phyloP scores from a whole-genome alignment of 2,329 filamentous ascomycete species.

The Fusarium sp. region DNA sequence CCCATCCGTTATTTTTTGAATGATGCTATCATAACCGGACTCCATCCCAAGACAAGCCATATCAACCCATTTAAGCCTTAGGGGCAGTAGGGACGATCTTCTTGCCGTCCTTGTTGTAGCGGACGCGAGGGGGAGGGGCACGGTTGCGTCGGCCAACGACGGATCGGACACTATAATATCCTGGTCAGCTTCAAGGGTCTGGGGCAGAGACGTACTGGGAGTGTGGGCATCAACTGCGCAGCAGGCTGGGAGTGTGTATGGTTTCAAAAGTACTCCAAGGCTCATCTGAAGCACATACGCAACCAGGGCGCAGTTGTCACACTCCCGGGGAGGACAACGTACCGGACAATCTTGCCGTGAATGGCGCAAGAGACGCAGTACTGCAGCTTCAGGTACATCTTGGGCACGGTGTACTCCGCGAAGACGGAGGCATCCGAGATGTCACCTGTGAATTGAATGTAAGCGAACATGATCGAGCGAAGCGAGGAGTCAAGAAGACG shows the following conservation, averaged over 20 bases:
- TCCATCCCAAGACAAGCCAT: slow-evolving; percentile 46
- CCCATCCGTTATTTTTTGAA: slow-evolving; percentile 51
- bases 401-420: slow-evolving; percentile 98
- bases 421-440: slow-evolving; percentile 99
- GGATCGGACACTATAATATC: slow-evolving; percentile 86
- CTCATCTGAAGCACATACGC: slow-evolving; percentile 66
- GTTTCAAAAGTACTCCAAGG: slow-evolving; percentile 63
- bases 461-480: slow-evolving; percentile 14
- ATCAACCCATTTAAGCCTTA: slow-evolving; percentile 52
- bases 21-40: slow-evolving; percentile 54
- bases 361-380: slow-evolving; percentile 99
- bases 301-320: slow-evolving; percentile 65
- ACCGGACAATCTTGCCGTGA: slow-evolving; percentile 99
- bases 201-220: slow-evolving; percentile 40
- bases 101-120: slow-evolving; percentile 99
- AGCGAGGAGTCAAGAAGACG: slow-evolving; percentile 54
- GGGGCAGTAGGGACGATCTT: slow-evolving; percentile 86
- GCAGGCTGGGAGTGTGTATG: slow-evolving; percentile 43
- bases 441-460: slow-evolving; percentile 76
- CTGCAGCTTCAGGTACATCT: slow-evolving; percentile 99
- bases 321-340: slow-evolving; percentile 72
- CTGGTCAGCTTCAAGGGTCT: slow-evolving; percentile 54
- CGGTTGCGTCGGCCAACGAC: slow-evolving; percentile 98
- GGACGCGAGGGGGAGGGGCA: slow-evolving; percentile 94
- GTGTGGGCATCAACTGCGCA: slow-evolving; percentile 6